These are phyloP conservation scores for Mycena vitilis DNA, from an alignment of 768 basidiomycete species.

Conservation along the genomic window DNA sequence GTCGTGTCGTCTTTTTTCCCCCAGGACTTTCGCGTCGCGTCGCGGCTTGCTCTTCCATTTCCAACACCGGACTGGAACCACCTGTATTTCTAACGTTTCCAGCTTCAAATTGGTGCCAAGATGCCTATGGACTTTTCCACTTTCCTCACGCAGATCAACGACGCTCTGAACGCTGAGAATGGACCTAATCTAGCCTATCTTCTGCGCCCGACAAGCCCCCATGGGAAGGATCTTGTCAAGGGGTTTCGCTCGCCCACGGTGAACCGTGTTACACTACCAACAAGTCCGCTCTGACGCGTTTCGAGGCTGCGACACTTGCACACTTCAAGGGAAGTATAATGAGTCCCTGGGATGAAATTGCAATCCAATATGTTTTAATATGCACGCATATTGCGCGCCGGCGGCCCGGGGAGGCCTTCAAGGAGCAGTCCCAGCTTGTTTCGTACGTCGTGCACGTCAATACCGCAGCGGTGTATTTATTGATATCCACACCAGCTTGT, in stretches of 20 bases:
- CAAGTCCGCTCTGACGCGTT: constrained; percentile 14
- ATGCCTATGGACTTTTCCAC: constrained; percentile 69
- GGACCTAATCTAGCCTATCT: constrained; percentile 79
- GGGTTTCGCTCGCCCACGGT: constrained; percentile 72
- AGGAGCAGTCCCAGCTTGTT: constrained; percentile 80
- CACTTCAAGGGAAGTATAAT: constrained; percentile 73
- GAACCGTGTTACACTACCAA: constrained; percentile 33
- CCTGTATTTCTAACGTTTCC: constrained; percentile 11
- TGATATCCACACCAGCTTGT: constrained; percentile 57
- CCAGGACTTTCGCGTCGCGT: constrained; percentile 7
- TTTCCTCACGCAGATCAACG: constrained; percentile 69
- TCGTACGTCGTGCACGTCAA: constrained; percentile 62
- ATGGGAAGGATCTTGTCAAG: constrained; percentile 81
- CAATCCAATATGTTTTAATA: constrained; percentile 83
- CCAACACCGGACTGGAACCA: constrained; percentile 4
- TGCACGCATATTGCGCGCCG: constrained; percentile 77
- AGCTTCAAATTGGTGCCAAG: constrained; percentile 8
- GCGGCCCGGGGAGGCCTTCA: constrained; percentile 79
- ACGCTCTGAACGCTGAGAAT: constrained; percentile 70
- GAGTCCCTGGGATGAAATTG: constrained; percentile 88
- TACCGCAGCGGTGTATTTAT: constrained; percentile 3
- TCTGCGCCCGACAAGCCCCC: constrained; percentile 80
- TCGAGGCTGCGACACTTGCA: constrained; percentile 46
- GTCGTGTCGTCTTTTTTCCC: no score
- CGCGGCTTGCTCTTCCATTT: not conserved